Percentiles rank a stretch among this genome's conserved stretches.
Evolutionary conservation across 23 red algal species (phyloP).

Genomic region (Chondrus crispus): DNA sequence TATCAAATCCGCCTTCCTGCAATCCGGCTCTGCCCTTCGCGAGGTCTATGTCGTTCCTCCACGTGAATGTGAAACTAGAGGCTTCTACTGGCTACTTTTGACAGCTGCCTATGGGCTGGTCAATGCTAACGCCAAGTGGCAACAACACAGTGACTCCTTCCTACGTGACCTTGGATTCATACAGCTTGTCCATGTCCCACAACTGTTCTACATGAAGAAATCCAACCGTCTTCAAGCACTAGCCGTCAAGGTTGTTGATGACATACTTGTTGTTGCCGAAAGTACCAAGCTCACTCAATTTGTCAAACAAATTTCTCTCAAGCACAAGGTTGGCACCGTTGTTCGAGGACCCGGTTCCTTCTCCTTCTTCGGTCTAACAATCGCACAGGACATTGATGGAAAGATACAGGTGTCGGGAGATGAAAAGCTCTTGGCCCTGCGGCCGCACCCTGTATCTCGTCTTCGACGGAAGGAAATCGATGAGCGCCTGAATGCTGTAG

Average conservation of each 20-base stretch:
- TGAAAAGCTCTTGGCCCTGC: neutral
- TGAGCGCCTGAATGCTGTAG: neutral
- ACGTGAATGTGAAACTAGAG: neutral
- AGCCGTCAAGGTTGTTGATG: conserved; percentile 3
- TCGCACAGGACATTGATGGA: neutral
- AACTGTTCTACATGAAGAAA: neutral
- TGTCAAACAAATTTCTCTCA: neutral
- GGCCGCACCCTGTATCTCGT: too few relatives aligned
- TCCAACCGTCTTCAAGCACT: neutral
- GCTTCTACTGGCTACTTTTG: neutral
- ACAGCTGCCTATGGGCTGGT: neutral
- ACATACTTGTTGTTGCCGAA: neutral
- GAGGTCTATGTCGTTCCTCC: conserved; percentile 1
- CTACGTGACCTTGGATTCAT: neutral
- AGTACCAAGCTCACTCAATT: neutral
- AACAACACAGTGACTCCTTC: neutral
- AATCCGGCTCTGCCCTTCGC: neutral
- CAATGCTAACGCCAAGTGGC: conserved; percentile 9
- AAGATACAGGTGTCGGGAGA: neutral
- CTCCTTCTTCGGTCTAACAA: neutral
- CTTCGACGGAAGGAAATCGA: conserved; percentile 19
- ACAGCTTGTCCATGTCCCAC: neutral
- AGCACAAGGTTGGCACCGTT: neutral
- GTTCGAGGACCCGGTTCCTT: neutral
- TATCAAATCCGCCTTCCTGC: conserved; percentile 8